phyloP scores from a whole-genome alignment of 805 yeast species.

The Saccharomycopsis olivae region DNA sequence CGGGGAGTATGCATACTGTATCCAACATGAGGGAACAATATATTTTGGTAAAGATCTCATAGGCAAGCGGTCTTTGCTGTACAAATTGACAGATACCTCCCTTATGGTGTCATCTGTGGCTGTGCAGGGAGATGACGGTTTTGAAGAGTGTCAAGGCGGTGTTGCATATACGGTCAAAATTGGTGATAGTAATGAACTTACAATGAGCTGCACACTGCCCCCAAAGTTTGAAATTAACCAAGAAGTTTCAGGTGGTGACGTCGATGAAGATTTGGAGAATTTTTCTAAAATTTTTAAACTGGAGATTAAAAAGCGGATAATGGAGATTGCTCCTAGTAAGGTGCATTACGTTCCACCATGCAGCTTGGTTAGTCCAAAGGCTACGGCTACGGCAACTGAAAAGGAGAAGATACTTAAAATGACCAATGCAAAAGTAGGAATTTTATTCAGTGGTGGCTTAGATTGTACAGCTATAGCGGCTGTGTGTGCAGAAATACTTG shows the following conservation, averaged over 20 bases:
- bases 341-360: slow-evolving; percentile 1
- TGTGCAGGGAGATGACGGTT: slow-evolving; percentile 3
- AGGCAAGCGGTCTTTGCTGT: slow-evolving; percentile 74
- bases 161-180: slow-evolving; percentile 1
- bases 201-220: too few species aligned
- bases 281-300: slow-evolving; percentile 25
- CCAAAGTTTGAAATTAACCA: neutral
- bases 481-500: slow-evolving; percentile 31
- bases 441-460: slow-evolving; percentile 88
- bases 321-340: slow-evolving; percentile 44
- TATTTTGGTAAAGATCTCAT: slow-evolving; percentile 78
- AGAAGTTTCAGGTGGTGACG: neutral
- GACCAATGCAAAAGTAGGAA: slow-evolving; percentile 31
- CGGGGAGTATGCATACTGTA: slow-evolving; percentile 78
- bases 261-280: neutral
- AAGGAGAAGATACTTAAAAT: neutral
- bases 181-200: neutral
- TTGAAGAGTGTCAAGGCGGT: slow-evolving; percentile 16
- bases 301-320: slow-evolving; percentile 41
- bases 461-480: slow-evolving; percentile 80
- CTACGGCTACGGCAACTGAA: too few species aligned
- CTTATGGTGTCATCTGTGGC: slow-evolving; percentile 18
- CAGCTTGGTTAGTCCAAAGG: too few species aligned
- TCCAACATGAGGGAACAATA: slow-evolving; percentile 37
- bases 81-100: slow-evolving; percentile 20